Evolutionary conservation across 1,284 basidiomycete species (phyloP).

Genomic region (Phlebopus sp.): DNA sequence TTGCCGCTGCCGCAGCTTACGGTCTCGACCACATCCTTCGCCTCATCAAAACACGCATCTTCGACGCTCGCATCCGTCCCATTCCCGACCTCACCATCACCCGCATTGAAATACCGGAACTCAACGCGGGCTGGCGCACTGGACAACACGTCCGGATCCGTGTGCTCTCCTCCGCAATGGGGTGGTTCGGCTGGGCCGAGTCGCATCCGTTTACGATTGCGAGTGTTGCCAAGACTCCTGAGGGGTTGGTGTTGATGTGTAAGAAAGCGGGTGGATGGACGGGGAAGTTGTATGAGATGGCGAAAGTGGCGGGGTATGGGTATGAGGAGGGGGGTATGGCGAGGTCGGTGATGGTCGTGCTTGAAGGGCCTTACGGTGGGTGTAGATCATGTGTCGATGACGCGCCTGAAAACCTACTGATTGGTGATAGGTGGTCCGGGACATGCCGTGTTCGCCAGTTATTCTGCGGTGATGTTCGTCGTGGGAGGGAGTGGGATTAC

Average conservation of each 20-base stretch:
- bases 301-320: constrained; percentile 44
- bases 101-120: constrained; percentile 53
- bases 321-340: constrained; percentile 38
- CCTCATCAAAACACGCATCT: constrained; percentile 63
- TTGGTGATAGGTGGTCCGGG: constrained; percentile 53
- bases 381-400: background rate
- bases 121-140: constrained; percentile 79
- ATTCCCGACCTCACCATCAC: constrained; percentile 59
- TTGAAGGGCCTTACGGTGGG: constrained; percentile 76
- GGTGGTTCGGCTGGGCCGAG: constrained; percentile 60
- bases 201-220: constrained; percentile 81
- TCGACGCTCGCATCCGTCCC: constrained; percentile 53
- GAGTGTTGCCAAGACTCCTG: constrained; percentile 40
- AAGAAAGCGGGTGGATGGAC: constrained; percentile 72
- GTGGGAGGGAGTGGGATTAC: constrained; percentile 76
- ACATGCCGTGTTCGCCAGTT: constrained; percentile 59
- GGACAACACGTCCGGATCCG: constrained; percentile 82
- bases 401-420: background rate
- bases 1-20: constrained; percentile 56
- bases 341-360: constrained; percentile 49
- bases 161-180: constrained; percentile 57
- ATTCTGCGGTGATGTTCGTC: constrained; percentile 67
- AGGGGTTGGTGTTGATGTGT: constrained; percentile 61
- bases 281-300: constrained; percentile 51
- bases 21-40: constrained; percentile 65